Conservation (phyloP, 805 yeast genomes). For the Kazachstania africana region DNA sequence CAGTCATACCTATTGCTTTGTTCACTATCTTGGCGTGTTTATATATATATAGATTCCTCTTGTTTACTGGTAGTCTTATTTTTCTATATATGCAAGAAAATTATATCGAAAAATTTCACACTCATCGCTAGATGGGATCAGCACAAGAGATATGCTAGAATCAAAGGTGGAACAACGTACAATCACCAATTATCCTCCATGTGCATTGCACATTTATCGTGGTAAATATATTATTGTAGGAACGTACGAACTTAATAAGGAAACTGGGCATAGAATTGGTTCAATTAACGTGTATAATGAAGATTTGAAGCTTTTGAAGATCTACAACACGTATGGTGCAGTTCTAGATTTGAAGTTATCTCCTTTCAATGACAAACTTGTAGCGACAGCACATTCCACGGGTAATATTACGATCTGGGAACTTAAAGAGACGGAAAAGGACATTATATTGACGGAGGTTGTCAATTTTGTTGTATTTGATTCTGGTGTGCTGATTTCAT, state of each 20-base stretch:
- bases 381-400: conserved; percentile 68
- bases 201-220: conserved; percentile 50
- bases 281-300: conserved; percentile 33
- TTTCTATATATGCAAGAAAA: too few species aligned
- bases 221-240: conserved; percentile 53
- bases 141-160: conserved; percentile 15
- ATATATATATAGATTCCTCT: too few species aligned
- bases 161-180: conserved; percentile 11
- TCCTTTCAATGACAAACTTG: conserved; percentile 37
- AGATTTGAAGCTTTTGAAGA: conserved; percentile 15
- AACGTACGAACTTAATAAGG: conserved; percentile 63
- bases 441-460: conserved; percentile 14
- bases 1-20: too few species aligned
- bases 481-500: conserved; percentile 43
- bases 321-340: conserved; percentile 41
- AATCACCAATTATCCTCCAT: conserved; percentile 63
- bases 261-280: conserved; percentile 53
- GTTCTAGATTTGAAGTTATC: conserved; percentile 65
- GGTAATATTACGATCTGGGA: conserved; percentile 66
- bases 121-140: too few species aligned
- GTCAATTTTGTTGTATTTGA: conserved; percentile 38
- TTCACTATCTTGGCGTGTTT: too few species aligned
- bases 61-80: too few species aligned
- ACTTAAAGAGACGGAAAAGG: conserved; percentile 1
- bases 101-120: too few species aligned